phyloP scores from a whole-genome alignment of 1,284 basidiomycete species.

The Butyriboletus regius region DNA sequence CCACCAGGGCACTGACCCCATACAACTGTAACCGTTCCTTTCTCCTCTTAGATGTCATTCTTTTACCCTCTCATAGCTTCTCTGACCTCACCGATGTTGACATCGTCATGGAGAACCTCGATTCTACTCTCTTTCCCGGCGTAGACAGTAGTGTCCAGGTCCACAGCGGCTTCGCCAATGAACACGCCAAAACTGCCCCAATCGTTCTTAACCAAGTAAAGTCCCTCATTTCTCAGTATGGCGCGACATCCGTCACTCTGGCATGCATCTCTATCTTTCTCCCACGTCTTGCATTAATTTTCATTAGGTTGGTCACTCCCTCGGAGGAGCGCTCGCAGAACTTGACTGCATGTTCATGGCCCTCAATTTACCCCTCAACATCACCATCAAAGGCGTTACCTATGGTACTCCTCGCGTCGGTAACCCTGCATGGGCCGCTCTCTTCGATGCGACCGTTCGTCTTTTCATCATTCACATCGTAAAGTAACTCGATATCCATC shows the following conservation, averaged over 20 bases:
- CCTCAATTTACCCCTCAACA: conserved; percentile 40
- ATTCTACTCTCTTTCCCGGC: conserved; percentile 35
- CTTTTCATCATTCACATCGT: conserved; percentile 25
- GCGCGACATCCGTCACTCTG: conserved; percentile 35
- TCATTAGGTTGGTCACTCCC: conserved; percentile 45
- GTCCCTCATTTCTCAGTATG: conserved; percentile 30
- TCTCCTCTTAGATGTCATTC: not conserved
- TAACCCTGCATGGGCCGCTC: conserved; percentile 26
- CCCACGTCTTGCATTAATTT: not conserved
- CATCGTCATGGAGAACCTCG: conserved; percentile 23
- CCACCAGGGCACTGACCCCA: conserved; percentile 35
- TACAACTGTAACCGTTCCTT: conserved; percentile 18
- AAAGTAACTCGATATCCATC: not conserved
- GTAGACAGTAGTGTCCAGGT: conserved; percentile 23
- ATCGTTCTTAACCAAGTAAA: conserved; percentile 37
- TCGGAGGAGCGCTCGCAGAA: conserved; percentile 53
- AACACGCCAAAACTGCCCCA: conserved; percentile 34
- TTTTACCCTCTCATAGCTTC: conserved; percentile 14
- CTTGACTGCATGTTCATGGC: conserved; percentile 47
- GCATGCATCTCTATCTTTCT: conserved; percentile 20
- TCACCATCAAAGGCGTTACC: conserved; percentile 41
- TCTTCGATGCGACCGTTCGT: conserved; percentile 29
- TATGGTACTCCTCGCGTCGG: conserved; percentile 45
- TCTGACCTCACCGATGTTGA: conserved; percentile 32
- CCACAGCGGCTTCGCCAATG: conserved; percentile 34